phyloP scores from a whole-genome alignment of 176 grass and related monocot genomes.

The Tuctoria greenei region DNA sequence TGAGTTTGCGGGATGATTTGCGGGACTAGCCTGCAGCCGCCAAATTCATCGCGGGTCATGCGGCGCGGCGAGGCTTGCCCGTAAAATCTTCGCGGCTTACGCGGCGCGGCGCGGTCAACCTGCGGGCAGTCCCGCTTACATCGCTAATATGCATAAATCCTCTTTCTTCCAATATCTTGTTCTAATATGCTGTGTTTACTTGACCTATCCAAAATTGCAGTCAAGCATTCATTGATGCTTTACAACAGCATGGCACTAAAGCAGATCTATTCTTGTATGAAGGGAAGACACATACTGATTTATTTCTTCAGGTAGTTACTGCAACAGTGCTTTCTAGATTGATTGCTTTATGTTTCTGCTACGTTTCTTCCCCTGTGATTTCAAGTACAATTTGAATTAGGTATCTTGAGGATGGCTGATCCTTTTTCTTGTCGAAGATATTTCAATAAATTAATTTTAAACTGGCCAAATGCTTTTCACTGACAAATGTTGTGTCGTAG shows the following conservation, averaged over 20 bases:
- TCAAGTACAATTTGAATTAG: background rate
- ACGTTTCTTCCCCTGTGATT: background rate
- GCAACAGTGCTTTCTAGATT: background rate
- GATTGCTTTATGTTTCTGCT: background rate
- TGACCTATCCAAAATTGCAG: constrained; percentile 45
- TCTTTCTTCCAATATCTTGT: background rate
- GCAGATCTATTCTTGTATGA: constrained; percentile 69
- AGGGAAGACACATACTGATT: constrained; percentile 92
- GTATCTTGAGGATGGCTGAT: background rate
- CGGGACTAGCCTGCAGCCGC: too few species aligned
- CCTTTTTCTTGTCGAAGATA: background rate
- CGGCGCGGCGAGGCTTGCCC: too few species aligned
- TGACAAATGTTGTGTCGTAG: constrained; percentile 41
- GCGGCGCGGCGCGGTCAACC: too few species aligned
- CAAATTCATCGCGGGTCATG: too few species aligned
- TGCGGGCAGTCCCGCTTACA: too few species aligned
- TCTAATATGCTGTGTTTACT: background rate
- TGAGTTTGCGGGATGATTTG: too few species aligned
- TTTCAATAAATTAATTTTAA: background rate
- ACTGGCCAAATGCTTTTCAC: background rate
- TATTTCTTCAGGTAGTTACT: constrained; percentile 86
- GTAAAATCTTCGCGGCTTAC: too few species aligned
- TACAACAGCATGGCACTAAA: constrained; percentile 58
- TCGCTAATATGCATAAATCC: background rate
- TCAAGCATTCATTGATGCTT: constrained; percentile 61